Conservation (phyloP, 345 rosid genomes). For the Salix arbutifolia region DNA sequence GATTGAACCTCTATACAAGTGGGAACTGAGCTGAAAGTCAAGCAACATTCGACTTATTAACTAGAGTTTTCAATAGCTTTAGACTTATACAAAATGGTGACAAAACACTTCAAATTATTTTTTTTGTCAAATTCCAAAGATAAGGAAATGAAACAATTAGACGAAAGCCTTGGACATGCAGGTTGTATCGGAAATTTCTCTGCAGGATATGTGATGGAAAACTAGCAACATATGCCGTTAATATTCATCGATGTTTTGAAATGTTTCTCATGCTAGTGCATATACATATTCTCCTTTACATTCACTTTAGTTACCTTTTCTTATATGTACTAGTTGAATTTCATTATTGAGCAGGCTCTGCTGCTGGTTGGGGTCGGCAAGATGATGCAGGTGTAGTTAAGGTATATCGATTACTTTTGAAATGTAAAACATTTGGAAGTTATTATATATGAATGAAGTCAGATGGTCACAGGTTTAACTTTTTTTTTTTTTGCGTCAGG, state of each 20-base stretch:
- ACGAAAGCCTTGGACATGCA: not conserved
- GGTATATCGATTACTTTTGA: conserved; percentile 36
- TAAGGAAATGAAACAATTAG: not conserved
- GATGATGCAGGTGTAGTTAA: conserved; percentile 95
- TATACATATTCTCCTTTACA: not conserved
- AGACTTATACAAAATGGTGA: not conserved
- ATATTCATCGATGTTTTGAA: not conserved
- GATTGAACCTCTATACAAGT: not conserved
- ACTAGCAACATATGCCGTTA: not conserved
- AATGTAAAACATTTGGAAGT: not conserved
- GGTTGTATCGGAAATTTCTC: no score
- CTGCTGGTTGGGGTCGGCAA: conserved; percentile 95
- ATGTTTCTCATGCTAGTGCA: not conserved
- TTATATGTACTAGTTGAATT: not conserved
- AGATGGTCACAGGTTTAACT: conserved; percentile 5
- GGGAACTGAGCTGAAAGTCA: not conserved
- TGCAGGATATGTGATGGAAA: not conserved
- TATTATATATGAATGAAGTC: not conserved
- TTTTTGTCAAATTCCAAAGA: not conserved
- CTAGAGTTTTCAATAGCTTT: not conserved
- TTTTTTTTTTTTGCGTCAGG: conserved; percentile 31
- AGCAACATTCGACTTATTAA: not conserved
- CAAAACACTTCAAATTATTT: not conserved
- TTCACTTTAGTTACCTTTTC: not conserved
- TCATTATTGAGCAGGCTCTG: conserved; percentile 58